Base-by-base conservation (phyloP, 495 filamentous ascomycete species). In the Trypethelium eluteriae region DNA sequence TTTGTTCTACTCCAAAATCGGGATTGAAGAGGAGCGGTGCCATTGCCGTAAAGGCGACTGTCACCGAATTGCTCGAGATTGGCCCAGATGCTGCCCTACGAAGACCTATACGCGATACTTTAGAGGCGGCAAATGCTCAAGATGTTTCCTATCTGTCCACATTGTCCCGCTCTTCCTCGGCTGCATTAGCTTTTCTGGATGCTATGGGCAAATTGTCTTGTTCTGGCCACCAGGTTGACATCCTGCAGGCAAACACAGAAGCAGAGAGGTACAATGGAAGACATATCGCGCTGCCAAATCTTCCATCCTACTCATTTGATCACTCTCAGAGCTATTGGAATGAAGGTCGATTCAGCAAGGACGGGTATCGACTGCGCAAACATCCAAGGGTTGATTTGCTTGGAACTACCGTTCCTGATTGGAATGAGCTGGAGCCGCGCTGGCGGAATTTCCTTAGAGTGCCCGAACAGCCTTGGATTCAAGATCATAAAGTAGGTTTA, bases 381-480 rank as follows among this genome's bases (percentile, higher is more conserved):
- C 71, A 74, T 25, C 70, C 76, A 1, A 74, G 80, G 3, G 82
- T 83, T 47, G 84, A 86, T 69, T 73, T 88, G 0, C 76, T 89
- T 1, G 87, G 86, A 0, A 73, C 76, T 6, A 73, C 77, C 4
- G 75, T 76, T 9, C 70, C 77, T 39, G 82, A 82, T 57, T 82
- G 75, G 39, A 82, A 79, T 65, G 75, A 79, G 3, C 66, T 80
- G 3, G 79, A 84, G 62, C 74, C 80, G 4, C 75, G 75, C 2
- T 88, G 86, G 86, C 72, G 79, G 32, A 82, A 86, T 57, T 74
- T 82, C 41, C 63, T 88, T 35, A 75, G 79, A n/a, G 38, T 80
- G 0, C 73, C 76, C 11, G 82, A 86, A 62, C 68, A 80, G 0
- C 81, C 82, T 0, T 88, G 83, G 84, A 62, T 86, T 1, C 63